phyloP scores from a whole-genome alignment of 441 rosid species.

The Syzygium malaccense region DNA sequence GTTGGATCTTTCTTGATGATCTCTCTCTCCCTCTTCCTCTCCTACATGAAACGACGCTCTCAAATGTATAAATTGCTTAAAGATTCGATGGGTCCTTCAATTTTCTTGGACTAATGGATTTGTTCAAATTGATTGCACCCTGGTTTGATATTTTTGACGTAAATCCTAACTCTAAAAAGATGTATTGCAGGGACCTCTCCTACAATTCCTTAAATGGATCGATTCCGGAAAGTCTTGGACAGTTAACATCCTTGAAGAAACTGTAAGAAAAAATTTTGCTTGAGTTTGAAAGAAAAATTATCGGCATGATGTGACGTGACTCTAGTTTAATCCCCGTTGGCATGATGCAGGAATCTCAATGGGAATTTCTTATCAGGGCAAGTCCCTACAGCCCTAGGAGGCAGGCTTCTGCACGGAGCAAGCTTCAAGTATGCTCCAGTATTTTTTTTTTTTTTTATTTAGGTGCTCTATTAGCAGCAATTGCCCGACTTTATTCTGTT shows the following conservation, averaged over 20 bases:
- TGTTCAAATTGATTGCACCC: not conserved
- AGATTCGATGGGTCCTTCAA: not conserved
- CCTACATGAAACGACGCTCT: not conserved
- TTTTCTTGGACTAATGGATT: not conserved
- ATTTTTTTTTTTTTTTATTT: not conserved
- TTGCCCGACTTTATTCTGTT: not conserved
- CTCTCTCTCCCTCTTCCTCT: not conserved
- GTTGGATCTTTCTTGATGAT: not conserved
- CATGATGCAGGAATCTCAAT: constrained; percentile 68
- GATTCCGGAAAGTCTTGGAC: constrained; percentile 86
- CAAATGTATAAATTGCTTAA: not conserved
- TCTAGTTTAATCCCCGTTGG: not conserved
- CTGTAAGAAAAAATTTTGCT: constrained; percentile 37
- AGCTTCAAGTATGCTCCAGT: constrained; percentile 73
- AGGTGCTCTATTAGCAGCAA: not conserved
- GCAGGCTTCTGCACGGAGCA: constrained; percentile 88
- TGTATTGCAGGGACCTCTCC: constrained; percentile 74
- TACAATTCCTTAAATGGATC: constrained; percentile 78
- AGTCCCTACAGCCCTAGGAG: constrained; percentile 92
- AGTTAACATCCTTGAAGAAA: constrained; percentile 58
- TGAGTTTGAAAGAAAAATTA: not conserved
- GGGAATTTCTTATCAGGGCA: constrained; percentile 84
- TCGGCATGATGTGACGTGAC: not conserved
- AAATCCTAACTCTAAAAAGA: not conserved
- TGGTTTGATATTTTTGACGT: not conserved